These are phyloP conservation scores for Russula olivacea DNA, from an alignment of 768 basidiomycete genomes.

Conservation along the genomic window DNA sequence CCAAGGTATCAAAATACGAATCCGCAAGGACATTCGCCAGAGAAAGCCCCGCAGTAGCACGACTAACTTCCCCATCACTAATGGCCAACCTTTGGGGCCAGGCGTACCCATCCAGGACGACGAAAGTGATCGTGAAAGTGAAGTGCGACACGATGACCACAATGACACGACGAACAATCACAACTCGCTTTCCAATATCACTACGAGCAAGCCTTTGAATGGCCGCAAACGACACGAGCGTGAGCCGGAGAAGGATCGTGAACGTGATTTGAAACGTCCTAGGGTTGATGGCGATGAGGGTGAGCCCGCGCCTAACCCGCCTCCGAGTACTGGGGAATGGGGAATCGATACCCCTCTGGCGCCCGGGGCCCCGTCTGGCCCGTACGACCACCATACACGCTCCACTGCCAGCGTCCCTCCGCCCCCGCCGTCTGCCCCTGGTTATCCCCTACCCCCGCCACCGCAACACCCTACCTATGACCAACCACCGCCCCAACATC, in stretches of 20 bases:
- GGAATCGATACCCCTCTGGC: slow-evolving; percentile 22
- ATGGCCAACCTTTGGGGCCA: slow-evolving; percentile 13
- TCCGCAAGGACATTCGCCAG: slow-evolving; percentile 84
- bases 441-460: slow-evolving; percentile 12
- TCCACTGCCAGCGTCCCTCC: slow-evolving; percentile 21
- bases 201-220: slow-evolving; percentile 8
- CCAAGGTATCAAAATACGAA: slow-evolving; percentile 93
- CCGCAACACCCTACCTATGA: slow-evolving; percentile 17
- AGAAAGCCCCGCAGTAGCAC: slow-evolving; percentile 50
- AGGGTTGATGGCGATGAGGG: slow-evolving; percentile 22
- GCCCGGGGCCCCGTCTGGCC: slow-evolving; percentile 12
- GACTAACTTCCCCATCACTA: slow-evolving; percentile 19
- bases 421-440: slow-evolving; percentile 18
- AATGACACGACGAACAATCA: slow-evolving; percentile 20
- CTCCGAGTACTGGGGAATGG: slow-evolving; percentile 23
- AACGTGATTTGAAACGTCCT: slow-evolving; percentile 21
- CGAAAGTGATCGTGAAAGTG: slow-evolving; percentile 24
- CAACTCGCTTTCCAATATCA: slow-evolving; percentile 19
- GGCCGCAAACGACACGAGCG: slow-evolving; percentile 22
- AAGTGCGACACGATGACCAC: slow-evolving; percentile 21
- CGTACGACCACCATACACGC: slow-evolving; percentile 19
- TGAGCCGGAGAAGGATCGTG: slow-evolving; percentile 24
- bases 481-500: slow-evolving; percentile 19
- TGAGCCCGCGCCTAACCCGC: slow-evolving; percentile 11
- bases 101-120: slow-evolving; percentile 22